Evolutionary conservation across 257 asterid genomes (phyloP).

Genomic region (Solanum clarkiae): DNA sequence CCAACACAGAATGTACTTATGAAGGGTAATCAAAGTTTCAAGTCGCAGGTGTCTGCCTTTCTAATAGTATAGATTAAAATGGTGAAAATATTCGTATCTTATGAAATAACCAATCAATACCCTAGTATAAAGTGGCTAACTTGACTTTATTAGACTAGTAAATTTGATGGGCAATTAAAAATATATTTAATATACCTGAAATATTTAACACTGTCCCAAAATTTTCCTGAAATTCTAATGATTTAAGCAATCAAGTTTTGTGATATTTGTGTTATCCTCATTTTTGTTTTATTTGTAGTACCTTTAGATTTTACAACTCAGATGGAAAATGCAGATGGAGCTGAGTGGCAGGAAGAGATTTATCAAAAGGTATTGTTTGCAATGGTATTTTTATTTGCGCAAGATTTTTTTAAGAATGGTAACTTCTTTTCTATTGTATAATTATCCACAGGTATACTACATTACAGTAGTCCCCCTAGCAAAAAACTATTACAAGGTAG

Average conservation of each 20-base stretch:
- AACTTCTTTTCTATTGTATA: too few species aligned
- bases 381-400: neutral
- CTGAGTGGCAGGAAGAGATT: constrained; percentile 87
- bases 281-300: constrained; percentile 18
- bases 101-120: neutral
- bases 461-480: too few species aligned
- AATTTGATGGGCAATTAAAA: too few species aligned
- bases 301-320: constrained; percentile 73
- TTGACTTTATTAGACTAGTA: neutral
- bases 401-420: neutral
- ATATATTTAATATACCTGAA: neutral
- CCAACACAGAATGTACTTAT: too few species aligned
- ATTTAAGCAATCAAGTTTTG: neutral
- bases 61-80: neutral
- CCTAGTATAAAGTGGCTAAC: neutral
- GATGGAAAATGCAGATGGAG: constrained; percentile 49
- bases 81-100: neutral
- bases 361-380: constrained; percentile 62
- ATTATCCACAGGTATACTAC: too few species aligned
- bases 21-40: too few species aligned
- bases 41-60: too few species aligned
- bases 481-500: too few species aligned
- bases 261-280: neutral
- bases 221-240: neutral
- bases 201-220: neutral